Evolutionary conservation across 2,329 filamentous ascomycete genomes (phyloP).

Genomic region (Gaeumannomyces tritici): DNA sequence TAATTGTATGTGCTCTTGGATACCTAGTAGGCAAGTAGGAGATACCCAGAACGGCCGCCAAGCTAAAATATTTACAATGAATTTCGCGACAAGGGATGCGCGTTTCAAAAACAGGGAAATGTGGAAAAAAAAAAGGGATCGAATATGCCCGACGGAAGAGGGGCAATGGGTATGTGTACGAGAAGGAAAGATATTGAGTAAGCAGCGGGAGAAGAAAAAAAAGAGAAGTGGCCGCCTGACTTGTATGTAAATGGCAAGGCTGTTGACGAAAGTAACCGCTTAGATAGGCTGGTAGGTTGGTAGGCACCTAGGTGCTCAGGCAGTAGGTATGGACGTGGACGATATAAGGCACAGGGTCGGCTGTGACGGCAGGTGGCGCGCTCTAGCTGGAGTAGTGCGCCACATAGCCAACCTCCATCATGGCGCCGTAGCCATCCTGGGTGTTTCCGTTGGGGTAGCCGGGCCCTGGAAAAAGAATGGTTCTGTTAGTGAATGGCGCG

Average conservation of each 20-base stretch:
- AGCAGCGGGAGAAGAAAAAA: not conserved
- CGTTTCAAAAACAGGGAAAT: no score
- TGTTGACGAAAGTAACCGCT: no score
- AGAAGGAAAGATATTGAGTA: no score
- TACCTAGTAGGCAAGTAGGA: no score
- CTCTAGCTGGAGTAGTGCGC: slow-evolving; percentile 12
- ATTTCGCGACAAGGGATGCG: no score
- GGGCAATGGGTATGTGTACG: no score
- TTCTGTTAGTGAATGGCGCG: not conserved
- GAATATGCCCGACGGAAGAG: no score
- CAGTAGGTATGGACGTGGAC: not conserved
- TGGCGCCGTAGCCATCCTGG: slow-evolving; percentile 13
- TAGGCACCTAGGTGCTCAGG: not conserved
- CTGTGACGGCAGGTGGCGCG: not conserved
- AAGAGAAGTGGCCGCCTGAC: not conserved
- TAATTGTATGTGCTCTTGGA: no score
- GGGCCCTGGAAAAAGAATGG: slow-evolving; percentile 19
- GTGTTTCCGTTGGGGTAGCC: slow-evolving; percentile 30
- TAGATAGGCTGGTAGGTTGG: not conserved
- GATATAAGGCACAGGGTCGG: not conserved
- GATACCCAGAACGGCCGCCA: no score
- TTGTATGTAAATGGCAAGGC: not conserved
- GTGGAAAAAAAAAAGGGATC: no score
- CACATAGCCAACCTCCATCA: slow-evolving; percentile 19
- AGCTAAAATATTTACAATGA: no score